Evolutionary conservation across 2,329 filamentous ascomycete genomes (phyloP), one percentile per base, ranked within the genome.

Genomic region (Aspergillus viridinutans): DNA sequence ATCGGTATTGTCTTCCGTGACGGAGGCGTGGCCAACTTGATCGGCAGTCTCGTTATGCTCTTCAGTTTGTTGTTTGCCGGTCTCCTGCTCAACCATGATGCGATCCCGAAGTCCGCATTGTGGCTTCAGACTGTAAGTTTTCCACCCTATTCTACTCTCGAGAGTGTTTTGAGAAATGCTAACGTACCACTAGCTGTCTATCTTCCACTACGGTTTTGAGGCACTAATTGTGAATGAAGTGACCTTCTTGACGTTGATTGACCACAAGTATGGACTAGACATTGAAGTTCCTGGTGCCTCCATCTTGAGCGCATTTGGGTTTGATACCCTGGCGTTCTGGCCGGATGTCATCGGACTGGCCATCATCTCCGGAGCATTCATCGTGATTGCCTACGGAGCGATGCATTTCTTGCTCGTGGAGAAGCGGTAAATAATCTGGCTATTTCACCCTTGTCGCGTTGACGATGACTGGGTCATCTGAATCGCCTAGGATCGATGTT

Each of bases 131-230:
- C 84, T 51, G 85, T 88, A 77, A 78, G 83, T 80, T 54, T 54
- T 56, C 23, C 23, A 9, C 10, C 38, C 10, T 29, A 26, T 40
- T 20, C 28, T 17, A 20, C 35, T 26, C 23, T 12, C 54, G 23
- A 35, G 47, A 26, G 5, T 7, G 8, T 14, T 14, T 21, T 23
- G 3, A 9, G 7, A 53, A 29, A 35, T 57, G 17, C 29, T 63
- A 48, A 56, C 57, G 69, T 78, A 65, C 75, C 56, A 35, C 28
- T 64, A 88, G 76, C 78, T 99, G 8, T 97, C 92, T 1, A 99
- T 99, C 61, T 99, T 99, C 83, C 94, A 99, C 72, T 99, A 96
- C 70, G 93, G 89, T 4, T 97, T 97, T 67, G 94, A 99, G 79
- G 90, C 90, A 1, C 83, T 99, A 14, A 96, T 97, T 61, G 94